Evolutionary conservation across 805 yeast species (phyloP), one percentile per base, ranked within the genome.

Genomic region (Kodamaea kaohsiungensis): DNA sequence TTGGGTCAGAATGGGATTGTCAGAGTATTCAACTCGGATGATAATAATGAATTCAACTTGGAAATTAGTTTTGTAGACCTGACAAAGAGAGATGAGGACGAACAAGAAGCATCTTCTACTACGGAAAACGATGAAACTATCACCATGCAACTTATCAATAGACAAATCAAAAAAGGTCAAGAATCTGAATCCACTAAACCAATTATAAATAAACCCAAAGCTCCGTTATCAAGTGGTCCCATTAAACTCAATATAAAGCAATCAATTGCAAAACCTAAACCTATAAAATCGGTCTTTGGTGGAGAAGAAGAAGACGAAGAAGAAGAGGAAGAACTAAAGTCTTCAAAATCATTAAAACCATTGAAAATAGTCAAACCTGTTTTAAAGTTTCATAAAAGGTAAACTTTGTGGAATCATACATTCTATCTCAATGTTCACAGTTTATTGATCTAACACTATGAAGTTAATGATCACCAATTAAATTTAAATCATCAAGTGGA

Each of bases 1-100:
- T 69, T 92, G 58, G 86, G 84, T 1, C 71, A 76, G 10, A 71
- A 76, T 16, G 89, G 89, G 0, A 65, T 79, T 2, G 81, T 90
- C 22, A 68, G 72, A 19, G 86, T 89, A 1, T 75, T 73, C 10
- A 63, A 60, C 17, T 63, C 37, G 25, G 72, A 69, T 5, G 57
- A 63, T 15, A 73, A 71, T 2, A 76, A 72, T 19, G 76, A 73
- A 40, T 69, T 75, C 55, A 71, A 68, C 52, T 61, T 76, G 51
- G 66, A 63, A 39, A 75, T 76, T 9, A 57, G 61, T 7, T 64
- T 65, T 10, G 63, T 74, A 3, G 78, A 71, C 52, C 50, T 42
- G 7, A 53, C 77, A 2, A 54, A 69, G 54, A 68, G 82, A 47
- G 75, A 75, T 51, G 75, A 76, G 19, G 64, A 69, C 45, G 76